Evolutionary conservation across 345 rosid genomes (phyloP).

Genomic region (thale cress (Arabidopsis thaliana)): TAIR10.1 NC_003074.8:16703001-16703500

Average conservation of each 20-base stretch:
- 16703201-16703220: not conserved
- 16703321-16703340: not conserved
- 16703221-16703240: not conserved
- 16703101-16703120: slow-evolving; percentile 12
- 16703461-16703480: not conserved
- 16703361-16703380: not conserved
- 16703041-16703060: not conserved
- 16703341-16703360: not conserved
- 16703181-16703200: not conserved
- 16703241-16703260: not conserved
- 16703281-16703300: not conserved
- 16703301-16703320: not conserved
- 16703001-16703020: not conserved
- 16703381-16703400: not conserved
- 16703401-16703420: not conserved
- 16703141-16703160: not conserved
- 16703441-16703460: not conserved
- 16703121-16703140: slow-evolving; percentile 26
- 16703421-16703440: not conserved
- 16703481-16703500: not conserved
- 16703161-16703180: no score
- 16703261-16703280: not conserved
- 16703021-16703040: not conserved
- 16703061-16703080: slow-evolving; percentile 19
- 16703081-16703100: not conserved